Percentiles rank a stretch among this genome's conserved stretches.
phyloP scores from a whole-genome alignment of 257 asterid species.

The Nicotiana paniculata region DNA sequence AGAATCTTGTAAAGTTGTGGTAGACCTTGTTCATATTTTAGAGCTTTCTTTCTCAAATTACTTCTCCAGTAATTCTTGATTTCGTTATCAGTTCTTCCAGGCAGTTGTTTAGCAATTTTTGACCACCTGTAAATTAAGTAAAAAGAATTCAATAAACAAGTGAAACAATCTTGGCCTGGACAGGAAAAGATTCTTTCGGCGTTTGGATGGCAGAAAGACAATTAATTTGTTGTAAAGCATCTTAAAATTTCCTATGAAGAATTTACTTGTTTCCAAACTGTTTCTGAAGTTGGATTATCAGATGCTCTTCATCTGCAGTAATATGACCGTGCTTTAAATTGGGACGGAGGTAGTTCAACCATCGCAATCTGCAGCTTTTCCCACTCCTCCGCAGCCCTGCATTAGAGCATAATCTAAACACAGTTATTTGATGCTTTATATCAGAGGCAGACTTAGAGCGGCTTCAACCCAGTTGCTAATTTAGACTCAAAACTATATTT shows the following conservation, averaged over 20 bases:
- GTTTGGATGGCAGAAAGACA: not conserved
- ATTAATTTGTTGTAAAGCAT: not conserved
- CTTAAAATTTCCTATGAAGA: not conserved
- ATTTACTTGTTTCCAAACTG: constrained; percentile 68
- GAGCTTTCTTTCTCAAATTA: constrained; percentile 40
- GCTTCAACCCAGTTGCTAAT: not conserved
- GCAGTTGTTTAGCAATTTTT: constrained; percentile 56
- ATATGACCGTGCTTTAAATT: constrained; percentile 55
- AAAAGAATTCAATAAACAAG: not conserved
- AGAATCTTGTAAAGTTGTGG: not conserved
- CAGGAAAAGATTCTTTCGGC: not conserved
- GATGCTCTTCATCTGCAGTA: constrained; percentile 42
- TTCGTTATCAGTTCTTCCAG: constrained; percentile 80
- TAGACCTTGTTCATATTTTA: constrained; percentile 21
- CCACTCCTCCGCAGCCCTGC: constrained; percentile 64
- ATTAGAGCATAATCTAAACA: not conserved
- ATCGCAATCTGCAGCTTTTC: constrained; percentile 70
- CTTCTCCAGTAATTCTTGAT: constrained; percentile 78
- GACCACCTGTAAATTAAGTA: constrained; percentile 47
- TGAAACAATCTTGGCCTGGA: not conserved
- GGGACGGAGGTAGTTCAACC: constrained; percentile 79
- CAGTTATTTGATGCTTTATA: not conserved
- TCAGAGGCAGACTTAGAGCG: not conserved
- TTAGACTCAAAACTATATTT: not conserved
- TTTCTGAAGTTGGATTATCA: constrained; percentile 48